A percentile compares a stretch with the other conserved stretches of the same genome.
phyloP scores from a whole-genome alignment of 1,284 basidiomycete species.

The Moesziomyces aphidis region DNA sequence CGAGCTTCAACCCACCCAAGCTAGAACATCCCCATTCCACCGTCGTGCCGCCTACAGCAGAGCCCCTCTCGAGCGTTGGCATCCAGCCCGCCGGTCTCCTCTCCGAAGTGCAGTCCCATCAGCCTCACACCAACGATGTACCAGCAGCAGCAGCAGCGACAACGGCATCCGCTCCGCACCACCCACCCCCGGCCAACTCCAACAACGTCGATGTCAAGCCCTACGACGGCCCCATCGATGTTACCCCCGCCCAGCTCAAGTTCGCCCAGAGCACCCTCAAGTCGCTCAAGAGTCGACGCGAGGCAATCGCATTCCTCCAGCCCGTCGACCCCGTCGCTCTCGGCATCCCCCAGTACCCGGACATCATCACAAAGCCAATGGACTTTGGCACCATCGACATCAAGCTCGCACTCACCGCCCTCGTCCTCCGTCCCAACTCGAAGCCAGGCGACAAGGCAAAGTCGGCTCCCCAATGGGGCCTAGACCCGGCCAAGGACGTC shows the following conservation, averaged over 20 bases:
- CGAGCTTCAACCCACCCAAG: background rate
- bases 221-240: slow-evolving; percentile 43
- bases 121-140: slow-evolving; percentile 4
- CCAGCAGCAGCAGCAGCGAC: background rate
- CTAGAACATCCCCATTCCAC: slow-evolving; percentile 18
- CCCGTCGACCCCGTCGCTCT: slow-evolving; percentile 93
- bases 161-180: slow-evolving; percentile 8
- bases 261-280: slow-evolving; percentile 84
- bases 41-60: slow-evolving; percentile 37
- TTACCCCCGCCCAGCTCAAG: slow-evolving; percentile 76
- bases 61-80: slow-evolving; percentile 35
- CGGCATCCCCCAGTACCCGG: slow-evolving; percentile 89
- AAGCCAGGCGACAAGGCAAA: slow-evolving; percentile 61
- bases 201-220: slow-evolving; percentile 18
- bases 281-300: slow-evolving; percentile 86
- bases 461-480: slow-evolving; percentile 42
- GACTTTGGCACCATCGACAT: slow-evolving; percentile 93
- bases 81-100: slow-evolving; percentile 27
- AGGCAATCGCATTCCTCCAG: slow-evolving; percentile 81
- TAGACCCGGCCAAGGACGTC: slow-evolving; percentile 55
- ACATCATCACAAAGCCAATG: slow-evolving; percentile 90
- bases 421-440: slow-evolving; percentile 48
- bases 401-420: slow-evolving; percentile 72
- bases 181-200: background rate
- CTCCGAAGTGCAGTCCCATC: slow-evolving; percentile 22